Evolutionary conservation across 2,329 filamentous ascomycete species (phyloP).

Genomic region (Thielaviopsis punctulata): DNA sequence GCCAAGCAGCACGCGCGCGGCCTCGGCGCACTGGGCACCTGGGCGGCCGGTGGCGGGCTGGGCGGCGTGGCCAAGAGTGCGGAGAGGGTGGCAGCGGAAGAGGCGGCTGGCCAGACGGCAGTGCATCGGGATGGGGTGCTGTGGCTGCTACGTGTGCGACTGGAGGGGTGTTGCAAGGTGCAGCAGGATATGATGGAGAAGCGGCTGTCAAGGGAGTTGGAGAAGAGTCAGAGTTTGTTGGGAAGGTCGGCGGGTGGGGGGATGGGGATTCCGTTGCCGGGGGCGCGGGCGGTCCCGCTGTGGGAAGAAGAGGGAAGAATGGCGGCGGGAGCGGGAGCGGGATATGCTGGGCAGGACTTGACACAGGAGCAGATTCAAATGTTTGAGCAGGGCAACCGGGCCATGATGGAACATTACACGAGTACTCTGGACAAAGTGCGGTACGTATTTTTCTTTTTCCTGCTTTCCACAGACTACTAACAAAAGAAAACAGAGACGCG

Average conservation of each 20-base stretch:
- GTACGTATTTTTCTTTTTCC: conserved; percentile 35
- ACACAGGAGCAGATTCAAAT: conserved; percentile 77
- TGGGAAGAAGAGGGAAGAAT: conserved; percentile 14
- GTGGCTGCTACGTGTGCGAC: conserved; percentile 58
- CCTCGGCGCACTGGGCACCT: conserved; percentile 43
- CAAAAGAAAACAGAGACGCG: conserved; percentile 42
- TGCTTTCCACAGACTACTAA: too few relatives aligned
- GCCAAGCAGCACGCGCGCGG: conserved; percentile 50
- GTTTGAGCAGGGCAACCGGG: conserved; percentile 84
- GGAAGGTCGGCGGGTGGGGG: conserved; percentile 39
- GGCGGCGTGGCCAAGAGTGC: conserved; percentile 30
- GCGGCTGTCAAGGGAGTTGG: conserved; percentile 64
- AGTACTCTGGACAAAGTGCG: conserved; percentile 87
- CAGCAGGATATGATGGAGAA: conserved; percentile 92
- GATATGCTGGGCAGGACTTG: conserved; percentile 32
- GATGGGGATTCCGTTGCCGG: conserved; percentile 7
- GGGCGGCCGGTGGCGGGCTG: conserved; percentile 52
- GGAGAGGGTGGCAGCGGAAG: conserved; percentile 60
- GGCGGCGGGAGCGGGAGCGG: conserved; percentile 12
- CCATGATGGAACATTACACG: conserved; percentile 86
- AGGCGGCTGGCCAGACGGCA: conserved; percentile 44
- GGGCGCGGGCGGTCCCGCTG: conserved; percentile 13
- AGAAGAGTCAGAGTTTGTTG: conserved; percentile 75
- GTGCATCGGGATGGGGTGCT: conserved; percentile 68
- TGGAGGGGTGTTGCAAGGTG: conserved; percentile 60